Base-by-base conservation (phyloP, 2,329 filamentous ascomycete genomes). In the Aspergillus ibericus region DNA sequence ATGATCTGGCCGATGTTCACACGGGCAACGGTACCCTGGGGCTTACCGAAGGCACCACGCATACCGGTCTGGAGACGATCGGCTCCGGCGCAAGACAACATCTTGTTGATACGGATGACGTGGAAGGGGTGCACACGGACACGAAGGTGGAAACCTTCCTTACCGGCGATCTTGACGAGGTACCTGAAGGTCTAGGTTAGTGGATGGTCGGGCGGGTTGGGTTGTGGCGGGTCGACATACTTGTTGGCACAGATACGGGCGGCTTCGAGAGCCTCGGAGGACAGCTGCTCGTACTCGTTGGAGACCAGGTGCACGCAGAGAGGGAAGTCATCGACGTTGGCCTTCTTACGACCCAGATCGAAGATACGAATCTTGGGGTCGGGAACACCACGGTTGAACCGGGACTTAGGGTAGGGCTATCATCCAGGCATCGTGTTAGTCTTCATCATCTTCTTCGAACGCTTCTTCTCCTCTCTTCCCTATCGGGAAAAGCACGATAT, bases 61-160 rank as follows among this genome's bases (percentile, higher is more conserved):
- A 99, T 99, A 87, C 95, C 95, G 74, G 95, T 99, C 85, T 99
- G 95, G 82, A 99, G 87, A 90, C 95, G 92, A 98, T 99, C 95
- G 89, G 95, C 95, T 88, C 95, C 95, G 78, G 95, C 95, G 83
- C 95, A 99, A 79, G 95, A 98, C 92, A 99, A 93, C 95, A 99
- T 99, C 91, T 99, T 99, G 92, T 99, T 99, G 93, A 99, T 99
- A 84, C 95, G 95, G 87, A 99, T 90, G 83, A 99, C 95, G 87
- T 99, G 95, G 92, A 91, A 99, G 71, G 95, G 95, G 88, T 99
- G 95, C 78, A 92, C 93, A 79, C 95, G 85, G 75, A 88, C 84
- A 69, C 86, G 85, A 66, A 88, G 78, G 79, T 88, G 86, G 85
- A 88, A 88, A 79, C 83, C 83, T 84, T 88, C 86, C 81, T 88